phyloP scores from a whole-genome alignment of 768 basidiomycete genomes.

The Naganishia onofrii region DNA sequence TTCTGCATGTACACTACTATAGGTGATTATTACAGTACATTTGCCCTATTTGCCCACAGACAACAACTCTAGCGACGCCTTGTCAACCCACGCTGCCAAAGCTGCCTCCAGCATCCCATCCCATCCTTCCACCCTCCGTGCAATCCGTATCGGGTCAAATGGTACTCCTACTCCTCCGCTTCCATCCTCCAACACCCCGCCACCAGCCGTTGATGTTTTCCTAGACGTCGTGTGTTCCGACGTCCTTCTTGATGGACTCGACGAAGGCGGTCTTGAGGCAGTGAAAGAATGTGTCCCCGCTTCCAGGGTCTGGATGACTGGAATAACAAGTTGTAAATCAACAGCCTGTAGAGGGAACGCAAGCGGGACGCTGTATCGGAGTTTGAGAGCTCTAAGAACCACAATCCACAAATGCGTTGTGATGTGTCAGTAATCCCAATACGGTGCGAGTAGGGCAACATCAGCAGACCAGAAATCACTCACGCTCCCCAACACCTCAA shows the following conservation, averaged over 20 bases:
- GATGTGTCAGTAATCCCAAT: not conserved
- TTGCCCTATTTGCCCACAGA: not conserved
- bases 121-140: slow-evolving; percentile 44
- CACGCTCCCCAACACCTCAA: slow-evolving; percentile 49
- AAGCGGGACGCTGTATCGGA: slow-evolving; percentile 43
- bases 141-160: slow-evolving; percentile 46
- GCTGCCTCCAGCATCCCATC: slow-evolving; percentile 37
- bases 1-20: not conserved
- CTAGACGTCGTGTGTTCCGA: not conserved
- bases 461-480: slow-evolving; percentile 29
- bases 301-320: not conserved
- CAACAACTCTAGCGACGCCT: slow-evolving; percentile 34
- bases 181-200: not conserved
- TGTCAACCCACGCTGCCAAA: slow-evolving; percentile 39
- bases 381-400: slow-evolving; percentile 39
- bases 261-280: slow-evolving; percentile 19
- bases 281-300: not conserved
- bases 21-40: too few relatives aligned
- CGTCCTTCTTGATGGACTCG: slow-evolving; percentile 2
- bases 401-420: not conserved
- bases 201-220: too few relatives aligned
- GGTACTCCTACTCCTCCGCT: slow-evolving; percentile 24
- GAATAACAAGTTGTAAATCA: not conserved
- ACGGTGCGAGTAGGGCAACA: not conserved
- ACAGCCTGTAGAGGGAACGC: slow-evolving; percentile 16